phyloP scores from a whole-genome alignment of 2,329 filamentous ascomycete genomes.

The Penicillium sp. region DNA sequence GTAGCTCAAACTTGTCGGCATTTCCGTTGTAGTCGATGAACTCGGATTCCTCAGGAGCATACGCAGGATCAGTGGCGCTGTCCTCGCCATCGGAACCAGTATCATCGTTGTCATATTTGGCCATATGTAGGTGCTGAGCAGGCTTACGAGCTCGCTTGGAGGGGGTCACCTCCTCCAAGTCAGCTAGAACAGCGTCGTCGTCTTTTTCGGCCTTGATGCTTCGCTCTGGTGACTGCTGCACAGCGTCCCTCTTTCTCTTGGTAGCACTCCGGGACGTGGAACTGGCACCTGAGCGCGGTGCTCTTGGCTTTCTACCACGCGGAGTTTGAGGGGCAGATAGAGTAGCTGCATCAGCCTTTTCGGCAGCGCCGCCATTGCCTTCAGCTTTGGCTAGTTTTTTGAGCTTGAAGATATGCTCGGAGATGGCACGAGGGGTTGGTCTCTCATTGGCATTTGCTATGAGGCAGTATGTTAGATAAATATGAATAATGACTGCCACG shows the following conservation, averaged over 20 bases:
- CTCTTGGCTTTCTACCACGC: neutral
- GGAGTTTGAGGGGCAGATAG: neutral
- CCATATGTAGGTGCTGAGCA: neutral
- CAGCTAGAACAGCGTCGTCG: neutral
- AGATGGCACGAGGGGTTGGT: slow-evolving; percentile 10
- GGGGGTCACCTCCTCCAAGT: neutral
- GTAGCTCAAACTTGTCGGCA: neutral
- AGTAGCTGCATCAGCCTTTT: neutral
- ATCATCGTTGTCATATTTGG: neutral
- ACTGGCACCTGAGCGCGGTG: neutral
- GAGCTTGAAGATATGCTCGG: slow-evolving; percentile 8
- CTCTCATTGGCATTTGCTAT: slow-evolving; percentile 5
- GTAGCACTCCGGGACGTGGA: neutral
- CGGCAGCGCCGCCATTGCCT: neutral
- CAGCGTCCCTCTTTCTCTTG: slow-evolving; percentile 4
- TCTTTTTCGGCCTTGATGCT: neutral
- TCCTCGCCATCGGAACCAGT: neutral
- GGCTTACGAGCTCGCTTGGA: slow-evolving; percentile 9
- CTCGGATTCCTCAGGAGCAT: neutral
- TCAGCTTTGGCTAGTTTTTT: slow-evolving; percentile 2
- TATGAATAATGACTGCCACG: neutral
- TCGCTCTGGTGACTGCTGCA: neutral
- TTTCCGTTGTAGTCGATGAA: neutral
- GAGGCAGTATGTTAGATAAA: neutral
- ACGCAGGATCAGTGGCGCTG: neutral